phyloP scores from a whole-genome alignment of 2,329 filamentous ascomycete genomes.

The Fusarium proliferatum region DNA sequence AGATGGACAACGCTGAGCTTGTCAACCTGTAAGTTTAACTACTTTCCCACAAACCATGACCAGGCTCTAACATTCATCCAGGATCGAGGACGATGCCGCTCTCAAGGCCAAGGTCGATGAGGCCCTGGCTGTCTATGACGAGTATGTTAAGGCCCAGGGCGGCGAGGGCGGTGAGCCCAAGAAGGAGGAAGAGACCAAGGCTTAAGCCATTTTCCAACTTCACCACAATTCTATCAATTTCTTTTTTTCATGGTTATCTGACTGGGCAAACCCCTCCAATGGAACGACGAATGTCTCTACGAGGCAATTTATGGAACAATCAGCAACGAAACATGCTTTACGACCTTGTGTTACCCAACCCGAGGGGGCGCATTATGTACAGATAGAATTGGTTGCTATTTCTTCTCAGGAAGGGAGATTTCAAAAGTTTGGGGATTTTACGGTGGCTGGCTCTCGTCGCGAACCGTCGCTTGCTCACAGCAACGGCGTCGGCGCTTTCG shows the following conservation, averaged over 20 bases:
- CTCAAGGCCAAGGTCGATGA: constrained; percentile 97
- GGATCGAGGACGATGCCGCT: constrained; percentile 88
- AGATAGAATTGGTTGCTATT: constrained; percentile 57
- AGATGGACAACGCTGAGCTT: constrained; percentile 98
- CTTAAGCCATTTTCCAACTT: constrained; percentile 45
- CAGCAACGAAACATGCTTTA: constrained; percentile 45
- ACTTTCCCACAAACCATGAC: constrained; percentile 24
- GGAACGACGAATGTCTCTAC: constrained; percentile 41
- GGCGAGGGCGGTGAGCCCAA: constrained; percentile 56
- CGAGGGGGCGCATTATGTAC: constrained; percentile 52
- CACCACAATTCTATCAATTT: constrained; percentile 40
- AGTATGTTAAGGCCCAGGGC: constrained; percentile 92
- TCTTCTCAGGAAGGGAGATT: constrained; percentile 51
- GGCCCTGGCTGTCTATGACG: constrained; percentile 96
- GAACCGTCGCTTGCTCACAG: constrained; percentile 36
- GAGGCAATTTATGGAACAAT: constrained; percentile 42
- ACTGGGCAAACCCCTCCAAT: constrained; percentile 43
- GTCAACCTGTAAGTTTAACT: constrained; percentile 85
- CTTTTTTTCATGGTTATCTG: constrained; percentile 46
- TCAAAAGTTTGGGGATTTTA: constrained; percentile 50
- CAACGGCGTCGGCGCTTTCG: constrained; percentile 38
- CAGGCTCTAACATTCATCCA: constrained; percentile 51
- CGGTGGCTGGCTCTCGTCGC: constrained; percentile 43
- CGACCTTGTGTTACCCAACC: constrained; percentile 42
- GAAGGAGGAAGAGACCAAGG: constrained; percentile 63